These are phyloP conservation scores for Ustilago hordei DNA, from an alignment of 1,284 basidiomycete genomes.

Conservation along the genomic window DNA sequence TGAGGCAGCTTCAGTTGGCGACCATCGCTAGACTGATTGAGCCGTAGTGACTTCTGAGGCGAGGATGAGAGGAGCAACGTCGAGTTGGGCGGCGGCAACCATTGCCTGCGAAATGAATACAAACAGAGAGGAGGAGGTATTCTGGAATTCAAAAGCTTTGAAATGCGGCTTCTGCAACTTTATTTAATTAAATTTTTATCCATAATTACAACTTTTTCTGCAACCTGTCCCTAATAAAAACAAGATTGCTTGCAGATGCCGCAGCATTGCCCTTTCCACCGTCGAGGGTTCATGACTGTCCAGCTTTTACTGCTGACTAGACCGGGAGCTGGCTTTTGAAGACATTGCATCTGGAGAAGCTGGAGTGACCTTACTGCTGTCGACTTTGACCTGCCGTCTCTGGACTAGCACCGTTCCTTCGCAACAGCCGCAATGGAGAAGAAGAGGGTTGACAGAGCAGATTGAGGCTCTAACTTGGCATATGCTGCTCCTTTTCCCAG, in stretches of 20 bases:
- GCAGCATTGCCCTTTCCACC: background rate
- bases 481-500: too few species aligned
- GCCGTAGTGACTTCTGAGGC: background rate
- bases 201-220: background rate
- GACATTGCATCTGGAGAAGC: background rate
- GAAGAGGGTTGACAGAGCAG: background rate
- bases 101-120: background rate
- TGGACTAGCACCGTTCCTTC: background rate
- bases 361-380: background rate
- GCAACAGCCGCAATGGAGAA: background rate
- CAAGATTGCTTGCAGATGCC: conserved; percentile 2
- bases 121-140: background rate
- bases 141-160: background rate
- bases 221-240: background rate
- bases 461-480: too few species aligned
- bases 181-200: background rate
- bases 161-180: background rate
- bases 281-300: background rate
- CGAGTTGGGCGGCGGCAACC: background rate
- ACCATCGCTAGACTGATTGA: background rate
- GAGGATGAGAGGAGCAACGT: background rate
- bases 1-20: background rate
- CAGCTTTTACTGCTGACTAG: too few species aligned
- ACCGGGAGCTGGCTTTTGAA: background rate
- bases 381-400: background rate